Evolutionary conservation across 176 grass and related monocot species (phyloP).

Genomic region (Ananas comosus): DNA sequence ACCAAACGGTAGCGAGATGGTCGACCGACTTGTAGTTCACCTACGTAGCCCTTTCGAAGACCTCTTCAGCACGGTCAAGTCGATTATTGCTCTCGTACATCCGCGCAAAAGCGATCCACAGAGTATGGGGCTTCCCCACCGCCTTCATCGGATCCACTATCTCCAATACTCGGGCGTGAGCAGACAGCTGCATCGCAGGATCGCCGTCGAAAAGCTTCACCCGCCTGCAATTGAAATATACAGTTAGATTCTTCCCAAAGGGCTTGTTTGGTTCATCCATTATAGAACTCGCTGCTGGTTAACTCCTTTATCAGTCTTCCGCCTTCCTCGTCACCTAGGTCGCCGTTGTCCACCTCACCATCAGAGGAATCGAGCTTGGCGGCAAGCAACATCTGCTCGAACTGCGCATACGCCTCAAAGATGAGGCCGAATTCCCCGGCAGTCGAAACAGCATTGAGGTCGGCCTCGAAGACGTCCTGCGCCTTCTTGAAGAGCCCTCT

Average conservation of each 20-base stretch:
- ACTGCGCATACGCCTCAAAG: conserved; percentile 69
- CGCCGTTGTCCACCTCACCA: conserved; percentile 7
- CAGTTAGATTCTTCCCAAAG: conserved; percentile 20
- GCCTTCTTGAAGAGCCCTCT: conserved; percentile 61
- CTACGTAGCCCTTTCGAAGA: conserved; percentile 55
- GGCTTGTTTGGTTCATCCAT: too few species aligned
- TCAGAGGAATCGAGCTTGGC: conserved; percentile 42
- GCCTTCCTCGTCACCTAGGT: conserved; percentile 8
- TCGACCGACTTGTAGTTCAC: conserved; percentile 64
- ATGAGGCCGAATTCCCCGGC: conserved; percentile 75
- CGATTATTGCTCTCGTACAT: conserved; percentile 70
- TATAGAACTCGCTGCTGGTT: conserved; percentile 47
- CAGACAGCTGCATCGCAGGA: conserved; percentile 44
- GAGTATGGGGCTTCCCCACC: conserved; percentile 72
- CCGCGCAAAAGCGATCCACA: conserved; percentile 70
- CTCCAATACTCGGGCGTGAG: conserved; percentile 70
- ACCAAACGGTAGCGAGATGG: conserved; percentile 68
- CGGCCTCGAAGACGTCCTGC: conserved; percentile 65
- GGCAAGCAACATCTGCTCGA: conserved; percentile 68
- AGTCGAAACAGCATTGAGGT: conserved; percentile 45
- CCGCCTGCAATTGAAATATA: conserved; percentile 36
- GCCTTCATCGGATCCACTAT: conserved; percentile 81
- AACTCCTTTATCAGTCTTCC: too few species aligned
- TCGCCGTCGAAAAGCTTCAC: conserved; percentile 79
- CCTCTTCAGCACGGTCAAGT: conserved; percentile 60